phyloP scores from a whole-genome alignment of 192 early-diverging fungal species.

The Geosiphon pyriformis region DNA sequence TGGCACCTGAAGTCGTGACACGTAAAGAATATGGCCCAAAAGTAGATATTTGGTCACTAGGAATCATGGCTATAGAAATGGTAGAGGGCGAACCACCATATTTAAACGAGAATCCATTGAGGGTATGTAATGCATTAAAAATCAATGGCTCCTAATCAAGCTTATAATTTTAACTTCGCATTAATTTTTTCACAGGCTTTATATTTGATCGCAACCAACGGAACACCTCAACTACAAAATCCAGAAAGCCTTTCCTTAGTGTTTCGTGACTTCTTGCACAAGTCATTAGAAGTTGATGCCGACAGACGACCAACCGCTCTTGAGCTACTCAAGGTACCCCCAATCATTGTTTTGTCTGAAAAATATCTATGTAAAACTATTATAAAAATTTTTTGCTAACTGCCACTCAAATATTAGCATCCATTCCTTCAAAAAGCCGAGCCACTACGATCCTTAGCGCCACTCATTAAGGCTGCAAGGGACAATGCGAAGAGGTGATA shows the following conservation, averaged over 20 bases:
- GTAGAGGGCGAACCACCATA: constrained; percentile 97
- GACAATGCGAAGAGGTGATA: constrained; percentile 40
- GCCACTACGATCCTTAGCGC: constrained; percentile 71
- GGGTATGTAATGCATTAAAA: constrained; percentile 34
- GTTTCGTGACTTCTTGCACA: constrained; percentile 82
- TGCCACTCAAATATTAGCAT: constrained; percentile 40
- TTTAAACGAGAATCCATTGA: constrained; percentile 87
- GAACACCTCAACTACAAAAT: constrained; percentile 85
- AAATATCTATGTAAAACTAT: not conserved
- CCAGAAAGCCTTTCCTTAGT: constrained; percentile 69
- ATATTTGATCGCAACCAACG: constrained; percentile 94
- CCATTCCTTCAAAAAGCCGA: constrained; percentile 82
- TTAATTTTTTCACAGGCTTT: constrained; percentile 68
- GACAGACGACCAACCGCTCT: constrained; percentile 73
- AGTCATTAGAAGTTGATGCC: constrained; percentile 77
- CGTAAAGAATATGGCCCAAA: constrained; percentile 87
- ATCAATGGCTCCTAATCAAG: no score
- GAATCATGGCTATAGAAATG: constrained; percentile 98
- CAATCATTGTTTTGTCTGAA: not conserved
- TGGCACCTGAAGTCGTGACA: constrained; percentile 96
- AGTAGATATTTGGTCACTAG: constrained; percentile 97
- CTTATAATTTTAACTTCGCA: no score
- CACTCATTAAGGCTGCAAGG: constrained; percentile 71
- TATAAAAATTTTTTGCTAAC: not conserved
- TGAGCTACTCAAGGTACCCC: constrained; percentile 53